These are phyloP conservation scores for Collybiopsis luxurians DNA, from an alignment of 768 basidiomycete species.

Conservation along the genomic window DNA sequence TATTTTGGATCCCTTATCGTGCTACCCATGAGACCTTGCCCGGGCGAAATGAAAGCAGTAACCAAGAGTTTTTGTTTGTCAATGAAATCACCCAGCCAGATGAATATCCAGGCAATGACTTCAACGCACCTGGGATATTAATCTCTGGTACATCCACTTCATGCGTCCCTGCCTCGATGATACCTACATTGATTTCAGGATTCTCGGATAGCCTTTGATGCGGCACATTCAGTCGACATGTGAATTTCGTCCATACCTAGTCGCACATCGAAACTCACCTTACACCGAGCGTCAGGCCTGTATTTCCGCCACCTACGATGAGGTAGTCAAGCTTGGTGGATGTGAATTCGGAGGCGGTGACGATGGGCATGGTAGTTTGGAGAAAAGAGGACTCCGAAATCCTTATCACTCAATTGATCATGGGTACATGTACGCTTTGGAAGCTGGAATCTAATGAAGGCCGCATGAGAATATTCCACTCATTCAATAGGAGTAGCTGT, in stretches of 20 bases:
- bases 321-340: conserved; percentile 8
- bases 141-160: conserved; percentile 16
- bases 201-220: conserved; percentile 21
- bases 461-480: too few relatives aligned
- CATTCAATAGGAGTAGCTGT: too few relatives aligned
- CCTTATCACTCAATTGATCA: too few relatives aligned
- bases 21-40: conserved; percentile 1
- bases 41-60: not conserved
- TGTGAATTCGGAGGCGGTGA: not conserved
- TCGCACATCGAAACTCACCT: not conserved
- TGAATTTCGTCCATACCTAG: not conserved
- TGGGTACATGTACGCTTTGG: too few relatives aligned
- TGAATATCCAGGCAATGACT: conserved; percentile 9
- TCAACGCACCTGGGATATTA: conserved; percentile 11
- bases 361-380: conserved; percentile 1
- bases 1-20: conserved; percentile 10
- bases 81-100: too few relatives aligned
- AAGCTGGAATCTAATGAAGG: too few relatives aligned
- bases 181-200: conserved; percentile 21
- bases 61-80: conserved; percentile 2
- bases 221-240: not conserved
- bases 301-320: conserved; percentile 19
- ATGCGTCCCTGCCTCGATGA: conserved; percentile 26
- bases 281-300: conserved; percentile 18
- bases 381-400: too few relatives aligned